phyloP scores from a whole-genome alignment of 164 flowering plant genomes.

The Macadamia tetraphylla region DNA sequence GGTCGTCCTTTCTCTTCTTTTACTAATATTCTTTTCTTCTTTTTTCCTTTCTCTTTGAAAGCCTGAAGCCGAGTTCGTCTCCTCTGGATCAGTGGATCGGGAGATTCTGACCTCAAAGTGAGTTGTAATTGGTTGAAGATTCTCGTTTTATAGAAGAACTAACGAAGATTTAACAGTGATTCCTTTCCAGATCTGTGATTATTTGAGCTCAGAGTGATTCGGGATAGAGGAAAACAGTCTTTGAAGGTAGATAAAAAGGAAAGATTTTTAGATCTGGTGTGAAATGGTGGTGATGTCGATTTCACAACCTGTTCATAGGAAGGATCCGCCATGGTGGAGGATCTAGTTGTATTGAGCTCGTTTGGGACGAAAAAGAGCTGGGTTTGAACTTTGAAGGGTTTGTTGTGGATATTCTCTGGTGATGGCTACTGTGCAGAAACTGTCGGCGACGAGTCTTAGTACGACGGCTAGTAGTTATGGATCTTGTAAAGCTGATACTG shows the following conservation, averaged over 20 bases:
- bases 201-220: neutral
- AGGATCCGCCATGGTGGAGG: slow-evolving; percentile 1
- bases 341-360: neutral
- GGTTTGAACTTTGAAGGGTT: neutral
- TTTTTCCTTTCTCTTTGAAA: too few species aligned
- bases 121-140: too few species aligned
- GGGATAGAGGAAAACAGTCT: neutral
- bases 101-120: too few species aligned
- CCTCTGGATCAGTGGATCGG: too few species aligned
- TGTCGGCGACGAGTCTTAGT: neutral
- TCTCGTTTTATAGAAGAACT: neutral
- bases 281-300: slow-evolving; percentile 1
- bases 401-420: neutral
- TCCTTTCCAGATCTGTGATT: neutral
- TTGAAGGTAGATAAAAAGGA: neutral
- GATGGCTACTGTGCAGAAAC: slow-evolving; percentile 5
- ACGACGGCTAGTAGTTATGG: neutral
- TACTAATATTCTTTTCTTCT: too few species aligned
- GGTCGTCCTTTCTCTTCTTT: too few species aligned
- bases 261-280: neutral
- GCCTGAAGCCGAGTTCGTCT: too few species aligned
- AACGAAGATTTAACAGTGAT: neutral
- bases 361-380: neutral
- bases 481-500: neutral
- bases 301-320: neutral